phyloP scores from a whole-genome alignment of 768 basidiomycete genomes.

The Melanogaster broomeanus region DNA sequence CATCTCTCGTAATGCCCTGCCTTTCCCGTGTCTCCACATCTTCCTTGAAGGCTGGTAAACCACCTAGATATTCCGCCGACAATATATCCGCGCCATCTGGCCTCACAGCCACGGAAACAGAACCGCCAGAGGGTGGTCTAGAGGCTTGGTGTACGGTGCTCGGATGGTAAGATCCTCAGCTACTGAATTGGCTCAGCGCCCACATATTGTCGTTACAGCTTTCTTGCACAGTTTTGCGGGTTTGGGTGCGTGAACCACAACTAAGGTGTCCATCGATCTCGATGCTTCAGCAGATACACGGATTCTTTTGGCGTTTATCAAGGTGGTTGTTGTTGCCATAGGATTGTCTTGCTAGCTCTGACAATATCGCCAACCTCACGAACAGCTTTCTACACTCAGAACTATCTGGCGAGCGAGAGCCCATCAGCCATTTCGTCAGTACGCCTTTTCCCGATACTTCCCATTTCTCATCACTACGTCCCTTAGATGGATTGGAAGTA shows the following conservation, averaged over 20 bases:
- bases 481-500: slow-evolving; percentile 32
- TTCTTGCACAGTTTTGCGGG: slow-evolving; percentile 27
- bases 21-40: neutral
- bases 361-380: neutral
- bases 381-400: slow-evolving; percentile 23
- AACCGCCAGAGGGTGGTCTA: slow-evolving; percentile 8
- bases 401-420: slow-evolving; percentile 20
- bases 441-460: too few species aligned
- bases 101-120: neutral
- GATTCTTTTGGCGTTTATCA: slow-evolving; percentile 31
- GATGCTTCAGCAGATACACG: slow-evolving; percentile 12
- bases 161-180: slow-evolving; percentile 19
- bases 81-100: neutral
- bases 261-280: neutral
- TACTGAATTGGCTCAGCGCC: neutral
- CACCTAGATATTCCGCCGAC: neutral
- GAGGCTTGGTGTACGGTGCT: slow-evolving; percentile 27
- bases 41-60: neutral
- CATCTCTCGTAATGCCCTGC: too few species aligned
- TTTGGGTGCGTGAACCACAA: slow-evolving; percentile 17
- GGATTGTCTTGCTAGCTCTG: neutral
- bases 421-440: too few species aligned
- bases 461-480: too few species aligned
- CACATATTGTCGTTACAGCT: slow-evolving; percentile 13
- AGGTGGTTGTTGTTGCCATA: slow-evolving; percentile 4